Evolutionary conservation across 2,329 filamentous ascomycete species (phyloP).

Genomic region (Paracoccidioides lutzii): DNA sequence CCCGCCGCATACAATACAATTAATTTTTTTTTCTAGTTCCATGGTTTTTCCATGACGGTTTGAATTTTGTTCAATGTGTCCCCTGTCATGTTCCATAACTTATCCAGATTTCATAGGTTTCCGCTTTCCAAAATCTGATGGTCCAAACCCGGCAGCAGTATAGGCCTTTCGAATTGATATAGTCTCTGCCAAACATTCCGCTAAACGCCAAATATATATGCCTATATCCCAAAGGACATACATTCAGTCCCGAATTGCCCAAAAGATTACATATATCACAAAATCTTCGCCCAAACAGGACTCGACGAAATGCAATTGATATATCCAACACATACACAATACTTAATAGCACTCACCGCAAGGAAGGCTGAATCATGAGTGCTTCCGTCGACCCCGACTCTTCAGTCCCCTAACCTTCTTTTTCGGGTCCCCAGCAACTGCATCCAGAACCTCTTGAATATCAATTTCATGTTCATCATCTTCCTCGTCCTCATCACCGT

Average conservation of each 20-base stretch:
- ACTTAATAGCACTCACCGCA: too few species aligned
- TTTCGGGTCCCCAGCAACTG: constrained; percentile 20
- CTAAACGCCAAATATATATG: background rate
- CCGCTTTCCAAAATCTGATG: background rate
- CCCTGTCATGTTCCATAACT: background rate
- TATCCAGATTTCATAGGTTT: background rate
- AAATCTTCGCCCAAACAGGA: too few species aligned
- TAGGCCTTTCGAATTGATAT: background rate
- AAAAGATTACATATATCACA: background rate
- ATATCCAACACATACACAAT: background rate
- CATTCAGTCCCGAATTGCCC: background rate
- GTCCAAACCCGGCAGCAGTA: background rate
- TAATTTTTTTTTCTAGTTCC: background rate
- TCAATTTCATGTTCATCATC: constrained; percentile 29
- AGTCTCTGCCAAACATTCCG: background rate
- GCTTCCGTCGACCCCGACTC: background rate
- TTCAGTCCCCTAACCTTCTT: constrained; percentile 16
- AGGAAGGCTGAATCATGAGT: background rate
- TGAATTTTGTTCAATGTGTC: background rate
- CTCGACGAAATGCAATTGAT: background rate
- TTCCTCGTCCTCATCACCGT: constrained; percentile 39
- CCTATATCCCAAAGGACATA: background rate
- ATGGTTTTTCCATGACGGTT: background rate
- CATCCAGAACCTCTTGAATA: constrained; percentile 21
- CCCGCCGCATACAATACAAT: constrained; percentile 9